A percentile compares a stretch with the other conserved stretches of the same genome.
These are phyloP conservation scores for Exophiala dermatitidis DNA, from an alignment of 2,329 filamentous ascomycete genomes.

Conservation along the genomic window DNA sequence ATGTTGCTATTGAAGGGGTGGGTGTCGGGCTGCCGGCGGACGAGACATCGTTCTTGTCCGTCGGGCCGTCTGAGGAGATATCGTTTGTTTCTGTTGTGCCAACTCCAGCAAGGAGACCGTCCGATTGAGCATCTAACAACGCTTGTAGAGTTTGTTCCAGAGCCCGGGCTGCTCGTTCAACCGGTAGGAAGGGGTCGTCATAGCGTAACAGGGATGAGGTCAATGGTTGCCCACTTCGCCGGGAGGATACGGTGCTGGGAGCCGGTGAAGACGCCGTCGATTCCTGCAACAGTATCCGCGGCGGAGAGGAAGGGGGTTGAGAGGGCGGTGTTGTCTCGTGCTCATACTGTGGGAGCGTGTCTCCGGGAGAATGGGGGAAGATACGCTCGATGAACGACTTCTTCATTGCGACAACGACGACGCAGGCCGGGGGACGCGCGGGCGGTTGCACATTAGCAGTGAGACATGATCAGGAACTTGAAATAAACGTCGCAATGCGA, in stretches of 20 bases:
- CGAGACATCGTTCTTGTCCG: constrained; percentile 35
- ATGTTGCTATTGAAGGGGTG: constrained; percentile 32
- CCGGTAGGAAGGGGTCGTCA: constrained; percentile 41
- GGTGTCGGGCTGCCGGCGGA: constrained; percentile 45
- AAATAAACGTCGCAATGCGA: too few species aligned
- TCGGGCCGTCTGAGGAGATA: constrained; percentile 37
- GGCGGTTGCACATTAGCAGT: background rate
- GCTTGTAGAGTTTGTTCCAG: constrained; percentile 53
- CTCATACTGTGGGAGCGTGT: constrained; percentile 16
- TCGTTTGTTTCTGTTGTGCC: constrained; percentile 36
- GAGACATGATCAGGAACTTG: background rate
- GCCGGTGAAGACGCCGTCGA: constrained; percentile 2
- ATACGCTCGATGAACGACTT: constrained; percentile 27
- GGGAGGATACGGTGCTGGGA: constrained; percentile 1
- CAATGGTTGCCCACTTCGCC: constrained; percentile 7
- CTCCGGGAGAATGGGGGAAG: constrained; percentile 20
- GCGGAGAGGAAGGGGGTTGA: constrained; percentile 6
- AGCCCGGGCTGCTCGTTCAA: constrained; percentile 47
- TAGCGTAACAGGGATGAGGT: constrained; percentile 21
- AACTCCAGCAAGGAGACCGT: constrained; percentile 48
- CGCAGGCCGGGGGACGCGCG: background rate
- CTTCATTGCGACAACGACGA: constrained; percentile 16
- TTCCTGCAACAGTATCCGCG: constrained; percentile 16
- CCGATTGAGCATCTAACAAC: constrained; percentile 55
- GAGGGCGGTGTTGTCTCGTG: constrained; percentile 8